Evolutionary conservation across 2,329 filamentous ascomycete genomes (phyloP).

Genomic region (Teratosphaeria epicoccoides): DNA sequence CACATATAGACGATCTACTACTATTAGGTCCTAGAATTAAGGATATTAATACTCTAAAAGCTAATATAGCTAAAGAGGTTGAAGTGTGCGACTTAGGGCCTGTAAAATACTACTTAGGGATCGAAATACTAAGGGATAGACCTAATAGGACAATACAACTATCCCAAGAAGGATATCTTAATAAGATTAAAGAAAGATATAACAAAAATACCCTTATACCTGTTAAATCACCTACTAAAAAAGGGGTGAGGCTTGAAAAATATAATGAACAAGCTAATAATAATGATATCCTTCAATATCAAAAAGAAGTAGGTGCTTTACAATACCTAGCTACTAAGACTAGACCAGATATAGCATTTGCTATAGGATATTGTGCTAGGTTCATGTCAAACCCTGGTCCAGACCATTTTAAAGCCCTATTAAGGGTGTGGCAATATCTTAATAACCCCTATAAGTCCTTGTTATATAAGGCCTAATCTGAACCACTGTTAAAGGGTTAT

Average conservation of each 20-base stretch:
- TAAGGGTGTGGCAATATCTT: background rate
- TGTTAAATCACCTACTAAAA: background rate
- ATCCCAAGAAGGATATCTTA: background rate
- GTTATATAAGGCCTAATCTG: background rate
- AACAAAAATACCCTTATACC: background rate
- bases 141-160: background rate
- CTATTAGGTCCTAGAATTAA: background rate
- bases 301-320: background rate
- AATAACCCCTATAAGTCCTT: background rate
- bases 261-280: background rate
- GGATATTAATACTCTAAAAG: background rate
- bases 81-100: background rate
- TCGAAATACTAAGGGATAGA: background rate
- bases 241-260: too few relatives aligned
- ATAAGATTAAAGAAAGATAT: background rate
- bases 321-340: background rate
- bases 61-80: background rate
- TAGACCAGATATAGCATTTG: background rate
- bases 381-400: background rate
- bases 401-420: background rate
- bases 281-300: background rate
- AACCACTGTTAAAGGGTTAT: background rate
- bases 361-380: background rate
- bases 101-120: background rate
- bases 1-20: constrained; percentile 1